phyloP scores from a whole-genome alignment of 768 basidiomycete species.

The Pisolithus sp. region DNA sequence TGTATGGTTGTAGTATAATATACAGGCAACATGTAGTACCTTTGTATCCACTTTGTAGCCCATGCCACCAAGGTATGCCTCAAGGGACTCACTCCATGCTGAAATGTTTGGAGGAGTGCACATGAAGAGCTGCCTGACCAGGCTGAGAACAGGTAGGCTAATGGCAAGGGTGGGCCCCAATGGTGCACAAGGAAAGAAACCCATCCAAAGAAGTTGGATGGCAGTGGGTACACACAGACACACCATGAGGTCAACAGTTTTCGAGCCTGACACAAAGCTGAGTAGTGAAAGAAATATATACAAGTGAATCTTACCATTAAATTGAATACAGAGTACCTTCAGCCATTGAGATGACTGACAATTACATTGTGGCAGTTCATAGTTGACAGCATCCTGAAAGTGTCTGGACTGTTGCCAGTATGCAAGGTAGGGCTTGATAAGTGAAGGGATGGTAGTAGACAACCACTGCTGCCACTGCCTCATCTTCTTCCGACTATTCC shows the following conservation, averaged over 20 bases:
- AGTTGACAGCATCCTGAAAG: neutral
- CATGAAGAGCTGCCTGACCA: constrained; percentile 21
- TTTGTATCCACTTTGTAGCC: constrained; percentile 16
- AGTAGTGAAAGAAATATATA: neutral
- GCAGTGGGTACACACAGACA: constrained; percentile 7
- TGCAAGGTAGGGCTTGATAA: too few species aligned
- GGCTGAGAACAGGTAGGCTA: constrained; percentile 25
- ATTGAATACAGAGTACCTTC: constrained; percentile 1
- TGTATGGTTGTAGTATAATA: too few species aligned
- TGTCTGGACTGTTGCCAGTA: too few species aligned
- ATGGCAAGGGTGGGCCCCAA: constrained; percentile 26
- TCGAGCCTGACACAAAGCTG: neutral
- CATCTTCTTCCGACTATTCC: too few species aligned
- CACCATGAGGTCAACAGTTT: neutral
- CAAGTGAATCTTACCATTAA: neutral
- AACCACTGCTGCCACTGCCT: too few species aligned
- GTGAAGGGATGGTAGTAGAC: too few species aligned
- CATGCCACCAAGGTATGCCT: constrained; percentile 14
- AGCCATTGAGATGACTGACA: neutral
- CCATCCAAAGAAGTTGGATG: constrained; percentile 18
- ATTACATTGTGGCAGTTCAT: neutral
- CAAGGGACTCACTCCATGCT: constrained; percentile 22
- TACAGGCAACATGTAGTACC: constrained; percentile 3
- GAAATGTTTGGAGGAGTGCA: constrained; percentile 22
- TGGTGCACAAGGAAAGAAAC: constrained; percentile 25